Conservation (phyloP, 768 basidiomycete species). For the Collybia sp. region DNA sequence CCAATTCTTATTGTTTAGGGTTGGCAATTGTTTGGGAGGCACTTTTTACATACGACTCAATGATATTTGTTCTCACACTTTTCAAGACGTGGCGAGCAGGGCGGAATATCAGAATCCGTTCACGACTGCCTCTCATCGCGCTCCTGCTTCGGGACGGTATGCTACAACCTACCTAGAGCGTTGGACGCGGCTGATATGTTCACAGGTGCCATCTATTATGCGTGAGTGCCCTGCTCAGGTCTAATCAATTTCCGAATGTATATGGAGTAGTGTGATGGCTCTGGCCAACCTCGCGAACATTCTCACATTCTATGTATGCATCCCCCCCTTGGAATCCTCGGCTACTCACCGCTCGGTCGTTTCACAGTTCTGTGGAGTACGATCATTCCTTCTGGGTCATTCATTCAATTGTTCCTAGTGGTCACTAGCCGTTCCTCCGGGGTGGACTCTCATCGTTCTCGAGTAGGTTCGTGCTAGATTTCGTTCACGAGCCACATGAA, state of each 20-base stretch:
- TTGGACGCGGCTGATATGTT: background rate
- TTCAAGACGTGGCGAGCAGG: constrained; percentile 36
- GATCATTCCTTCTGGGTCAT: too few relatives aligned
- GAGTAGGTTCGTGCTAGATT: too few relatives aligned
- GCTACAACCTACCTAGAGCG: constrained; percentile 8
- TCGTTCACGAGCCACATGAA: too few relatives aligned
- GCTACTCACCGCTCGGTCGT: too few relatives aligned
- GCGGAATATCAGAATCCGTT: constrained; percentile 16
- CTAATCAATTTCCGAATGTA: background rate
- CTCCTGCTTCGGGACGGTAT: constrained; percentile 47
- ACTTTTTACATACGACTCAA: constrained; percentile 41
- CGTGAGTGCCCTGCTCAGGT: constrained; percentile 29
- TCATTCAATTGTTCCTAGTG: too few relatives aligned
- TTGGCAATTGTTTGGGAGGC: constrained; percentile 44
- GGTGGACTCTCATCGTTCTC: too few relatives aligned
- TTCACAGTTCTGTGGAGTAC: too few relatives aligned
- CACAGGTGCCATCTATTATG: constrained; percentile 51
- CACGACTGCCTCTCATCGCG: constrained; percentile 30
- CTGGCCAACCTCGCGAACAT: constrained; percentile 46
- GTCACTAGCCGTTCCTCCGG: too few relatives aligned
- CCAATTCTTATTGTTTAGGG: constrained; percentile 13
- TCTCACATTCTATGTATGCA: constrained; percentile 16
- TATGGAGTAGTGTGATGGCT: constrained; percentile 40
- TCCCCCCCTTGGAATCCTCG: too few relatives aligned
- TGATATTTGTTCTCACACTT: constrained; percentile 43